These are phyloP conservation scores for Ophiocytium majus DNA, from an alignment of 352 stramenopile species.

Conservation along the genomic window DNA sequence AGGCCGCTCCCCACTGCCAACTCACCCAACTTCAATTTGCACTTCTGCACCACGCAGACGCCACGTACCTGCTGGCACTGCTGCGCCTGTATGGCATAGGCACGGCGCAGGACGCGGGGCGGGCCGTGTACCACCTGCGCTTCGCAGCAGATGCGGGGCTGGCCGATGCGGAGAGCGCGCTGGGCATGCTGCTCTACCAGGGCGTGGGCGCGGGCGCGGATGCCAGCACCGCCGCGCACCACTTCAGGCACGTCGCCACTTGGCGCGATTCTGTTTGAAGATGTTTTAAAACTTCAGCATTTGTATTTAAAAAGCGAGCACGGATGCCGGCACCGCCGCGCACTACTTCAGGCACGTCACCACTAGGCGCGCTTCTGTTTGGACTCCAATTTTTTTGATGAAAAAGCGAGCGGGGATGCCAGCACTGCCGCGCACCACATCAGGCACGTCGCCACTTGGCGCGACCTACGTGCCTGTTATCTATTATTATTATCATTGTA, in stretches of 20 bases:
- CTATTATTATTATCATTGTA: too few species aligned
- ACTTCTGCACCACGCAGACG: constrained; percentile 34
- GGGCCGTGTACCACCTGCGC: constrained; percentile 36
- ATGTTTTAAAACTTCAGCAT: too few species aligned
- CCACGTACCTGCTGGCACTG: constrained; percentile 46
- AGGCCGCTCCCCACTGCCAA: too few species aligned
- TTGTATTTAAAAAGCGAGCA: not conserved
- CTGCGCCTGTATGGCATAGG: constrained; percentile 54
- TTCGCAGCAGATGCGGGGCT: constrained; percentile 42
- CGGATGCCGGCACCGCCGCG: not conserved
- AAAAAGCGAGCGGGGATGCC: not conserved
- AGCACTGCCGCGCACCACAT: not conserved
- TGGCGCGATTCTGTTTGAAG: too few species aligned
- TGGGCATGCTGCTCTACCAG: constrained; percentile 49
- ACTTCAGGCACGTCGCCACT: not conserved
- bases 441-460: not conserved
- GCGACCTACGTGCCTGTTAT: too few species aligned
- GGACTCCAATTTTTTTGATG: too few species aligned
- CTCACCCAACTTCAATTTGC: too few species aligned
- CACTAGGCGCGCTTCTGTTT: too few species aligned
- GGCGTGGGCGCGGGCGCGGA: constrained; percentile 21
- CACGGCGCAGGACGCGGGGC: constrained; percentile 34
- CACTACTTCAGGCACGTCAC: not conserved
- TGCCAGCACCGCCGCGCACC: not conserved
- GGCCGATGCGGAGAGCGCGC: constrained; percentile 40